Evolutionary conservation across 495 filamentous ascomycete species (phyloP).

Genomic region (Trichoderma asperelloides): DNA sequence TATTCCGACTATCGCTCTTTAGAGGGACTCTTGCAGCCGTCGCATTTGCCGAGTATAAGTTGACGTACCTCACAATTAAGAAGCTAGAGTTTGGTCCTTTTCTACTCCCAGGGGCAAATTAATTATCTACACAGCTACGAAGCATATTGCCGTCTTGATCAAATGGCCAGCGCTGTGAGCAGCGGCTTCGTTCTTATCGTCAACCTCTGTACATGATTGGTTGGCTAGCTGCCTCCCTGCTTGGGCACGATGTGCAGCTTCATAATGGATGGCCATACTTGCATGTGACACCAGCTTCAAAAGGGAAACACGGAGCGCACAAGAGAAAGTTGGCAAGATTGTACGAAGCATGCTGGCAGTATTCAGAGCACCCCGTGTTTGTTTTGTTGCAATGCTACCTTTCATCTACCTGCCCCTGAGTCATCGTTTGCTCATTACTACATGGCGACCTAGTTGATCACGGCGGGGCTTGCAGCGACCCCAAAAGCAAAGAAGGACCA

Average conservation of each 20-base stretch:
- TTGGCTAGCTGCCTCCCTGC: background rate
- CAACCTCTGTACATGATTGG: background rate
- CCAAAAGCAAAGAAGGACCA: background rate
- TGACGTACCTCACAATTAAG: no score
- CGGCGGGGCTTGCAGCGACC: slow-evolving; percentile 1
- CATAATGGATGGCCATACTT: background rate
- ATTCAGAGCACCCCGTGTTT: background rate
- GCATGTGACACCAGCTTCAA: slow-evolving; percentile 1
- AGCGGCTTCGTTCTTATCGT: background rate
- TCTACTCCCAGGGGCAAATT: background rate
- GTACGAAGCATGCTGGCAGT: background rate
- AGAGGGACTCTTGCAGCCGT: background rate
- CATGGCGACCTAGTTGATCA: slow-evolving; percentile 3
- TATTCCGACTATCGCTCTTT: background rate
- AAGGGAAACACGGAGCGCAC: background rate
- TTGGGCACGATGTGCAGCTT: background rate
- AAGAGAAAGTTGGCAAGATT: background rate
- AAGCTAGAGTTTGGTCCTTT: background rate
- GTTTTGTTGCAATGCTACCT: background rate
- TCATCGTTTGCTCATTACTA: background rate
- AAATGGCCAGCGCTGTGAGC: background rate
- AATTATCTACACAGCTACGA: background rate
- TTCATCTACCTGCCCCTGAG: background rate
- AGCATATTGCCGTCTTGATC: background rate
- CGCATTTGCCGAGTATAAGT: background rate